Conservation (phyloP, 306 rosid genomes). For the Pachyrhizus erosus region DNA sequence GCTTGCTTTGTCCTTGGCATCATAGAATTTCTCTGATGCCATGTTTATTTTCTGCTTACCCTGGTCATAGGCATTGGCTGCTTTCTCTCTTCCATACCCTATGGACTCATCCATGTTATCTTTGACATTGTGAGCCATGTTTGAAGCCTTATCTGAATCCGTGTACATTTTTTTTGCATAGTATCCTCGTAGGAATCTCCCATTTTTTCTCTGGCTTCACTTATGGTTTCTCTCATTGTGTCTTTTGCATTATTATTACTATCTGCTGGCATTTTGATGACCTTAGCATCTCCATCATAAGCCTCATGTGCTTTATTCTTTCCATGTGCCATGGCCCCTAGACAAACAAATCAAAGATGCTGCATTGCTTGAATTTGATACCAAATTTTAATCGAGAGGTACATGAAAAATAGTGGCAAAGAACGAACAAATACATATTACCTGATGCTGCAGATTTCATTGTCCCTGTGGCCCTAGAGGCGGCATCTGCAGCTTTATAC, state of each 20-base stretch:
- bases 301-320: slow-evolving; percentile 6
- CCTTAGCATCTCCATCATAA: slow-evolving; percentile 26
- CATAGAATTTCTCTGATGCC: slow-evolving; percentile 35
- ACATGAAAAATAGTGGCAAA: neutral
- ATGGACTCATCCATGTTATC: slow-evolving; percentile 11
- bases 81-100: neutral
- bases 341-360: neutral
- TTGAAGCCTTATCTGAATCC: slow-evolving; percentile 46
- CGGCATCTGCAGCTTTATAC: slow-evolving; percentile 54
- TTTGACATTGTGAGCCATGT: slow-evolving; percentile 27
- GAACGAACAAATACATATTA: slow-evolving; percentile 18
- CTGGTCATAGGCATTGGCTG: neutral
- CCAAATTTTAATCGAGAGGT: neutral
- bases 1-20: slow-evolving; percentile 39
- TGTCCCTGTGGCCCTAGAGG: slow-evolving; percentile 50
- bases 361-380: neutral
- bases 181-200: slow-evolving; percentile 37
- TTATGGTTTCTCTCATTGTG: neutral
- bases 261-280: slow-evolving; percentile 43
- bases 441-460: slow-evolving; percentile 58
- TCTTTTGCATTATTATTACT: slow-evolving; percentile 24
- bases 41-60: slow-evolving; percentile 3
- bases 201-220: slow-evolving; percentile 24
- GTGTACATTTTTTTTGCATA: slow-evolving; percentile 12
- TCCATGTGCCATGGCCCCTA: slow-evolving; percentile 41